phyloP scores from a whole-genome alignment of 2,329 filamentous ascomycete species.

The Alternaria brassicicola region DNA sequence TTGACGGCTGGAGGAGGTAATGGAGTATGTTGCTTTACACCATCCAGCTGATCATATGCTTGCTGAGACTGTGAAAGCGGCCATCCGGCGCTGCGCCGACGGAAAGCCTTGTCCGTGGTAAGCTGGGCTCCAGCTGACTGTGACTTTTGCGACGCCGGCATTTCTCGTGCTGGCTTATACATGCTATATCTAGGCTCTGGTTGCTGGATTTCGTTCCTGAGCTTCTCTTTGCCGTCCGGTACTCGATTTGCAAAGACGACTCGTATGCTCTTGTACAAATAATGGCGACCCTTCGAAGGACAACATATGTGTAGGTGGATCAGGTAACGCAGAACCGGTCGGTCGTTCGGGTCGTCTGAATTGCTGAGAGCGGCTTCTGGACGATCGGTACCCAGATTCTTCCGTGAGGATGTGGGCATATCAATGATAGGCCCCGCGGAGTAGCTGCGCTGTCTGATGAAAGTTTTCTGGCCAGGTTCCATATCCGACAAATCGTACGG shows the following conservation, averaged over 20 bases:
- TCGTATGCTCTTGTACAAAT: slow-evolving; percentile 87
- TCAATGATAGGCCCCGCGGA: slow-evolving; percentile 86
- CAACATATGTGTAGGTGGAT: slow-evolving; percentile 94
- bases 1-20: slow-evolving; percentile 42
- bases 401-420: slow-evolving; percentile 59
- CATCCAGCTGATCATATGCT: slow-evolving; percentile 35
- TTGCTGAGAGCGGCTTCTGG: slow-evolving; percentile 60
- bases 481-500: slow-evolving; percentile 93
- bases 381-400: slow-evolving; percentile 58
- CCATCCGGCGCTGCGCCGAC: slow-evolving; percentile 43
- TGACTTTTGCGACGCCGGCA: slow-evolving; percentile 27
- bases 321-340: slow-evolving; percentile 82
- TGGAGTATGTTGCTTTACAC: slow-evolving; percentile 30
- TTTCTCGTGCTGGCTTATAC: slow-evolving; percentile 71
- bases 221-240: slow-evolving; percentile 90
- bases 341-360: slow-evolving; percentile 61
- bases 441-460: slow-evolving; percentile 92
- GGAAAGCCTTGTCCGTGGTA: slow-evolving; percentile 33
- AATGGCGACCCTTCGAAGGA: slow-evolving; percentile 80
- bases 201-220: slow-evolving; percentile 86
- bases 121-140: slow-evolving; percentile 30
- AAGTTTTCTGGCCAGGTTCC: slow-evolving; percentile 93
- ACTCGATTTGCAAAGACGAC: slow-evolving; percentile 97
- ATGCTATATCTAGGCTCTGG: slow-evolving; percentile 85
- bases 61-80: slow-evolving; percentile 37